phyloP scores from a whole-genome alignment of 805 yeast genomes.

The Candida parachauliodes region DNA sequence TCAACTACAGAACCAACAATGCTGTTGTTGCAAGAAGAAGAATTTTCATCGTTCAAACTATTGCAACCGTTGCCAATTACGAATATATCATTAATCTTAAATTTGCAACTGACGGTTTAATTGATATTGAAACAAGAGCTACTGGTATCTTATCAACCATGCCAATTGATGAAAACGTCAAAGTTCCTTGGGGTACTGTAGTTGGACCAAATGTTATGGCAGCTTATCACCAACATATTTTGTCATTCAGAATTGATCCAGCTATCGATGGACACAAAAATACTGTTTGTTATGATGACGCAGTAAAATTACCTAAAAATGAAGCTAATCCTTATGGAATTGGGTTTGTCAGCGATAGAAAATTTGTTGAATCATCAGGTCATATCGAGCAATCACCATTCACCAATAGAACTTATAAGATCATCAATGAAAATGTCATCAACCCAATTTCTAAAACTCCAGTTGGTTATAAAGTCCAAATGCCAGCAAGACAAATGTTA shows the following conservation, averaged over 20 bases:
- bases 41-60: conserved; percentile 74
- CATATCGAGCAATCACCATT: conserved; percentile 70
- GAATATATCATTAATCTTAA: conserved; percentile 72
- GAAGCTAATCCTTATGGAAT: conserved; percentile 62
- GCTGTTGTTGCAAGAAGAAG: conserved; percentile 77
- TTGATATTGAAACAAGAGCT: conserved; percentile 76
- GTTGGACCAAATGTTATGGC: conserved; percentile 82
- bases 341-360: conserved; percentile 65
- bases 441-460: conserved; percentile 69
- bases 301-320: conserved; percentile 54
- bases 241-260: conserved; percentile 77
- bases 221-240: conserved; percentile 78
- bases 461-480: conserved; percentile 69
- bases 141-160: conserved; percentile 84
- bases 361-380: conserved; percentile 66
- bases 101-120: conserved; percentile 74
- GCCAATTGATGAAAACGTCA: conserved; percentile 69
- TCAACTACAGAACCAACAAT: conserved; percentile 68
- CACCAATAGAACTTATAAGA: conserved; percentile 70
- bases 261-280: conserved; percentile 79
- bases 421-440: conserved; percentile 68
- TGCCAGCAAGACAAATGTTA: conserved; percentile 76
- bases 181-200: conserved; percentile 70
- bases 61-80: conserved; percentile 82
- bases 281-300: conserved; percentile 70